Base-by-base conservation (phyloP, 202 grass and related monocot species). In the Eragrostis tef region DNA sequence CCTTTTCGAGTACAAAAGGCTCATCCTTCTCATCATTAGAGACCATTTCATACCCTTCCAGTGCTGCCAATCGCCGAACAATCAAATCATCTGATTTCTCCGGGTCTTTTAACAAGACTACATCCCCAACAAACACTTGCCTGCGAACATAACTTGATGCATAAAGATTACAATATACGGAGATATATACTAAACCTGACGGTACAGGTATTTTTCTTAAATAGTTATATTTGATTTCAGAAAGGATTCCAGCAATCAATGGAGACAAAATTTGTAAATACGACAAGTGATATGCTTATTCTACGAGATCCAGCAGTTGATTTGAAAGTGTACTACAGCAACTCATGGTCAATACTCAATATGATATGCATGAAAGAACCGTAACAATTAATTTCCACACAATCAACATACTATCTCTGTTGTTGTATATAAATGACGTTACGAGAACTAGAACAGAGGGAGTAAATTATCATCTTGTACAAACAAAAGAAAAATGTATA, bases 11-110 rank as follows among this genome's bases (percentile, higher is more conserved):
- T 77, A 91, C 81, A 90, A 98, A 98, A 34, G 90, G 90, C 31
- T 93, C 87, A 16, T 98, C 96, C 83, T 98, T 93, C 68, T 95
- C 96, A 47, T 95, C 61, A 70, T 39, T 88, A 56, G 96, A 98
- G 25, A 88, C 88, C 85, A 98, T 95, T 65, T 93, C 96, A 88
- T 93, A 91, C 20, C 92, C 96, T 90, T 93, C 90, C 31, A 88
- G 41, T n/a, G 92, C 96, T 78, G 96, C 90, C 71, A 95, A 74
- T 77, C 90, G 90, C 59, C 92, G 79, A 79, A 99, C 81, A 75
- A 99, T 79, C 67, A 80, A 85, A 74, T 91, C 84, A 83, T 89
- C 74, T 36, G 83, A 87, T 80, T 93, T 99, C 69, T 91, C 87
- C 64, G 96, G 96, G 36, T 99, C 89, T 89, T 95, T 91, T 64